Evolutionary conservation across 768 basidiomycete genomes (phyloP).

Genomic region (Austroboletus festivus): DNA sequence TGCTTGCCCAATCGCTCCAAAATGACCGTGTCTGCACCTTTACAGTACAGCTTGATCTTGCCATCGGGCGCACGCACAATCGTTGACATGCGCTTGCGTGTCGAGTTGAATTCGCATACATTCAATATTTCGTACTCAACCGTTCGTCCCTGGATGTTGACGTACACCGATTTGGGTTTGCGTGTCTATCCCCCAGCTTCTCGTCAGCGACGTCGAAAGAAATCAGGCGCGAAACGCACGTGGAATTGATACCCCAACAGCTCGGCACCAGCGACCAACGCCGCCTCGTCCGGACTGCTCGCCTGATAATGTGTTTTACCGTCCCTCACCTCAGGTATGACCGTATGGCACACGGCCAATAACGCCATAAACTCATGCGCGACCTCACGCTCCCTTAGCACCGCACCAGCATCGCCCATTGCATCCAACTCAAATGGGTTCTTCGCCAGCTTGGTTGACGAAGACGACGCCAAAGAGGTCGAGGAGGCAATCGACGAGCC

Average conservation of each 20-base stretch:
- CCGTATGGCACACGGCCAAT: constrained; percentile 95
- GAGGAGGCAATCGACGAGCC: not conserved
- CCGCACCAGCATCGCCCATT: constrained; percentile 8
- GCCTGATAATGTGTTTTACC: constrained; percentile 95
- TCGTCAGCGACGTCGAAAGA: not conserved
- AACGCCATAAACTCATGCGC: constrained; percentile 74
- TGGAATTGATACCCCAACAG: constrained; percentile 90
- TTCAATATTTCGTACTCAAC: constrained; percentile 91
- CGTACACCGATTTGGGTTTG: constrained; percentile 93
- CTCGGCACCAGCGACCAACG: constrained; percentile 92
- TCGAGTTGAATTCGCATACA: constrained; percentile 98
- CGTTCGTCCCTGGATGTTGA: constrained; percentile 68
- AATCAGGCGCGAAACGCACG: constrained; percentile 39
- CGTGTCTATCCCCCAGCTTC: constrained; percentile 56
- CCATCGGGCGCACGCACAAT: constrained; percentile 85
- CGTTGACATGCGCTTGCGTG: constrained; percentile 97
- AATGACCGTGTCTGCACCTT: constrained; percentile 98
- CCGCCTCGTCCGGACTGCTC: constrained; percentile 96
- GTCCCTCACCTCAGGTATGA: constrained; percentile 88
- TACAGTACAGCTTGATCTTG: constrained; percentile 91
- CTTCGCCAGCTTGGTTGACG: constrained; percentile 22
- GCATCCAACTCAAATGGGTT: constrained; percentile 56
- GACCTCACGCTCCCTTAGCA: constrained; percentile 44
- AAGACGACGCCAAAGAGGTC: not conserved
- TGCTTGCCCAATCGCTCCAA: constrained; percentile 85